Percentiles rank a stretch among this genome's conserved stretches.
Conservation (phyloP, 352 stramenopile species). For the Hyaloperonospora arabidopsidis region DNA sequence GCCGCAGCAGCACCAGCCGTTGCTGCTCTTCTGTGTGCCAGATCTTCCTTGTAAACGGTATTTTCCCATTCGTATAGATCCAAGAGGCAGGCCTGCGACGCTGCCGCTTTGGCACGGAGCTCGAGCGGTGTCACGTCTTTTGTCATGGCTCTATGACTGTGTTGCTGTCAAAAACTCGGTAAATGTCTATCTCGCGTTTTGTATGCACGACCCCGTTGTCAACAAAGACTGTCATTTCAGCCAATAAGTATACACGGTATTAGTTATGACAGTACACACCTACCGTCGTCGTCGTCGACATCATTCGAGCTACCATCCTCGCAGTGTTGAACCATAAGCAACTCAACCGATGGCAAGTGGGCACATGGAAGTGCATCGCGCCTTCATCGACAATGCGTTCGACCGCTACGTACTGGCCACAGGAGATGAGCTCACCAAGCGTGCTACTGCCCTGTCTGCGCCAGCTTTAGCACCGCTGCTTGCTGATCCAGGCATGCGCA, state of each 20-base stretch:
- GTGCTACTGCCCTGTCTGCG: slow-evolving; percentile 22
- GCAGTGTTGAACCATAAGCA: no score
- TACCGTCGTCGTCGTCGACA: no score
- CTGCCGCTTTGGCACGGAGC: slow-evolving; percentile 69
- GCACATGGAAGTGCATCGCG: slow-evolving; percentile 47
- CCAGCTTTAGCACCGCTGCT: slow-evolving; percentile 39
- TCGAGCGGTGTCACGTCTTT: slow-evolving; percentile 62
- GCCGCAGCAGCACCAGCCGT: slow-evolving; percentile 7
- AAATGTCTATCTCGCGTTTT: no score
- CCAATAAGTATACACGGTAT: background rate
- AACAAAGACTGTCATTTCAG: no score
- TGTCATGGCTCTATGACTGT: slow-evolving; percentile 12
- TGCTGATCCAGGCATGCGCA: slow-evolving; percentile 40
- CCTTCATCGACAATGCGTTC: slow-evolving; percentile 71
- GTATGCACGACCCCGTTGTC: background rate
- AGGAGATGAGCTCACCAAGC: slow-evolving; percentile 24
- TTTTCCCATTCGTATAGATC: slow-evolving; percentile 79
- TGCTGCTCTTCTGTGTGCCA: slow-evolving; percentile 18
- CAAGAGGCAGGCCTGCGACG: slow-evolving; percentile 71
- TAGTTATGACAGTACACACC: background rate
- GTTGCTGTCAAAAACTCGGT: no score
- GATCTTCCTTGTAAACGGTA: slow-evolving; percentile 49
- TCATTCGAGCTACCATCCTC: no score
- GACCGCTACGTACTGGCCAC: slow-evolving; percentile 61
- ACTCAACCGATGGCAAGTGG: no score